A percentile compares a stretch with the other conserved stretches of the same genome.
phyloP scores from a whole-genome alignment of 2,329 filamentous ascomycete species.

The Colletotrichum neosansevieriae region DNA sequence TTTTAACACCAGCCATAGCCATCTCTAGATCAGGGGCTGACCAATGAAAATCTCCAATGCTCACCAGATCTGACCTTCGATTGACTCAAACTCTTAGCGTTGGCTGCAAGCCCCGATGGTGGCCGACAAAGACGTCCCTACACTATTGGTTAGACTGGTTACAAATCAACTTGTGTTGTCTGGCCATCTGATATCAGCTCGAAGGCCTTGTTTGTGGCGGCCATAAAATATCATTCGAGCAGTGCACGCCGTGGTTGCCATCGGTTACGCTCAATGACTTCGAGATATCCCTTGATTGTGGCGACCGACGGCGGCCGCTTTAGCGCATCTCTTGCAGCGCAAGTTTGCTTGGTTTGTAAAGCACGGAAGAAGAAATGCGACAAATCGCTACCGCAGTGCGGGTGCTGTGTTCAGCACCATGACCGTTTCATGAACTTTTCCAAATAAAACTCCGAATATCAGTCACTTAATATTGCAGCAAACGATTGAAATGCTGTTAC shows the following conservation, averaged over 20 bases:
- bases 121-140: not conserved
- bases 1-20: not conserved
- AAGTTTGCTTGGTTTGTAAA: not conserved
- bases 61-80: not conserved
- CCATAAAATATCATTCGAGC: not conserved
- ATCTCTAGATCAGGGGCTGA: not conserved
- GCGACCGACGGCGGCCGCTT: not conserved
- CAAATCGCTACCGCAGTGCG: not conserved
- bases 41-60: not conserved
- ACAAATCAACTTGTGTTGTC: conserved; percentile 3
- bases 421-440: not conserved
- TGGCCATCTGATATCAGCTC: not conserved
- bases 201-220: not conserved
- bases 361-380: not conserved
- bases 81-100: not conserved
- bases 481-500: not conserved
- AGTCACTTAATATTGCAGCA: not conserved
- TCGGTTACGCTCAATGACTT: not conserved
- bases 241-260: not conserved
- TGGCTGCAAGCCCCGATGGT: conserved; percentile 17
- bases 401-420: not conserved
- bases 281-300: not conserved
- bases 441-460: too few relatives aligned
- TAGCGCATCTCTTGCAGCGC: not conserved
- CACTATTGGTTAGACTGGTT: not conserved